Base-by-base conservation (phyloP, 2,329 filamentous ascomycete genomes). In the Elsinoe fawcettii region DNA sequence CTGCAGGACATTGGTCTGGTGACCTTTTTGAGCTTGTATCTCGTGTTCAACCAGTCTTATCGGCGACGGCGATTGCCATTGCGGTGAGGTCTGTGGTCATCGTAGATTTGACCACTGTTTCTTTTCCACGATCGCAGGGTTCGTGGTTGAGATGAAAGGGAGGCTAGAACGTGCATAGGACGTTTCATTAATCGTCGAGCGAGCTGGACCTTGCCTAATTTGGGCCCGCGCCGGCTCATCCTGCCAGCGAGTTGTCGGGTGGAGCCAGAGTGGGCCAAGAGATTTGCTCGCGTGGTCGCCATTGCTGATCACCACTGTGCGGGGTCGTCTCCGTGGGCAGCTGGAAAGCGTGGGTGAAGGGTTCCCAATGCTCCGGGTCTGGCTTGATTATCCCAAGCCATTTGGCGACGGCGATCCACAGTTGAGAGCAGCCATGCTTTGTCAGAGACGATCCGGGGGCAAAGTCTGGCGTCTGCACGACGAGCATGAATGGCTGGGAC, bases 271-370 rank as follows among this genome's bases (percentile, higher is more conserved):
- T 27, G 22, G 25, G 46, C 46, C 46, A 51, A 51, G 46, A 51
- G 46, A 51, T 51, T 47, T 51, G 25, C 49, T 53, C 49, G 49
- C 49, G 49, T 53, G 49, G 49, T 25, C 20, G 47, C 47, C 47
- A 51, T 51, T 51, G 47, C 47, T 53, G 49, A 53, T 53, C 49
- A 53, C 16, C 12, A 39, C 30, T 53, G 49, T 39, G 49, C 30
- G 49, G 49, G 32, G 30, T 53, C 39, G 30, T 37, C 30, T 34
- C 30, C 49, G 20, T 53, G 18, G 30, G 16, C 32, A 39, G 16
- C 8, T 12, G 2, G 12, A 34, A 51, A 51, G 46, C 46, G 25
- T 51, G 25, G 46, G 30, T 16, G 14, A n/a, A 22, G 27, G 30
- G 46, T 32, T 51, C 27, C 46, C 46, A 51, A 34, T 18, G 16